Evolutionary conservation across 2,329 filamentous ascomycete species (phyloP).

Genomic region (Colletotrichum tropicale): DNA sequence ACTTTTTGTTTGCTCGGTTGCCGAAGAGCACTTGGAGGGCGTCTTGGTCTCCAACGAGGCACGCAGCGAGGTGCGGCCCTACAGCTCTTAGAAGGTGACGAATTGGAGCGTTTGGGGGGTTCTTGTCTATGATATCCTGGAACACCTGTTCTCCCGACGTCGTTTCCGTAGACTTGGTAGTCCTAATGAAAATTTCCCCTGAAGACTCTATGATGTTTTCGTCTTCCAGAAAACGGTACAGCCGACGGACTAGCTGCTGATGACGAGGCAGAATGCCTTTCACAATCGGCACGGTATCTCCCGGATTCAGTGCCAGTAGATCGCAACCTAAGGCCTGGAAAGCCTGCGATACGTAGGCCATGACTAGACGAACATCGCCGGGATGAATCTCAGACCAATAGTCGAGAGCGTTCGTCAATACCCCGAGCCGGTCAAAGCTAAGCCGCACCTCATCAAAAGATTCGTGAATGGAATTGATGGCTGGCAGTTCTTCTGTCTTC

Average conservation of each 20-base stretch:
- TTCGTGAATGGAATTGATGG: not conserved
- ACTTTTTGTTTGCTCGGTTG: conserved; percentile 23
- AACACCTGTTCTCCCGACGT: conserved; percentile 24
- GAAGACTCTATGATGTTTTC: not conserved
- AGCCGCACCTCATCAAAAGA: not conserved
- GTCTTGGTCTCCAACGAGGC: conserved; percentile 39
- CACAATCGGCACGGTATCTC: conserved; percentile 24
- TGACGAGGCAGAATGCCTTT: conserved; percentile 25
- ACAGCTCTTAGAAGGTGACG: conserved; percentile 34
- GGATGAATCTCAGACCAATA: conserved; percentile 33
- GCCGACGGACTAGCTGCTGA: conserved; percentile 26
- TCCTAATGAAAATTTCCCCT: conserved; percentile 16
- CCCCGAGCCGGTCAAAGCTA: not conserved
- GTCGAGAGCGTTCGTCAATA: not conserved
- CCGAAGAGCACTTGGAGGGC: conserved; percentile 43
- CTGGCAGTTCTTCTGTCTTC: not conserved
- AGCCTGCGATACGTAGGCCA: conserved; percentile 35
- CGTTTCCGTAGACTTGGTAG: not conserved
- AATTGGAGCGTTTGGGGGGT: conserved; percentile 35
- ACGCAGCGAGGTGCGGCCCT: conserved; percentile 38
- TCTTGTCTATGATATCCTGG: conserved; percentile 26
- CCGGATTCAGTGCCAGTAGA: conserved; percentile 21
- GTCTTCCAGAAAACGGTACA: conserved; percentile 31
- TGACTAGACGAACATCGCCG: conserved; percentile 29
- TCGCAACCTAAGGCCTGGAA: conserved; percentile 32